phyloP scores from a whole-genome alignment of 768 basidiomycete genomes.

The Kwoniella botswanensis region DNA sequence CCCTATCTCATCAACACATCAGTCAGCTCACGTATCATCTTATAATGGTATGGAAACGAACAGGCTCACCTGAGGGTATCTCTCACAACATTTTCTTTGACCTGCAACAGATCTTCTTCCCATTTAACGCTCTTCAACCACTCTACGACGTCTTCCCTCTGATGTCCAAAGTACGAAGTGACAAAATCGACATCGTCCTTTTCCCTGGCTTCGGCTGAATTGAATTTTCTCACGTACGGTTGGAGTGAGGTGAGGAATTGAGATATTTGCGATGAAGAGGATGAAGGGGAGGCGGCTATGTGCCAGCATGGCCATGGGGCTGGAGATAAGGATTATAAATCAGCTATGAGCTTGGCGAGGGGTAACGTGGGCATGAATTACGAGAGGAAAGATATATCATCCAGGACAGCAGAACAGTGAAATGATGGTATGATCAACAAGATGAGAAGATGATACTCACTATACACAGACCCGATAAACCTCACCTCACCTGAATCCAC shows the following conservation, averaged over 20 bases:
- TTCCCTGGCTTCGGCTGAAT: slow-evolving; percentile 62
- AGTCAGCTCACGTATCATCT: background rate
- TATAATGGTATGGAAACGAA: background rate
- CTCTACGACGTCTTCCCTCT: slow-evolving; percentile 79
- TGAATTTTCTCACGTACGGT: slow-evolving; percentile 70
- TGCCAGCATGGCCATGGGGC: slow-evolving; percentile 99
- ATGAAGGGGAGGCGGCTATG: slow-evolving; percentile 79
- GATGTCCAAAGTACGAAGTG: slow-evolving; percentile 76
- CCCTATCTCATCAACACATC: slow-evolving; percentile 59
- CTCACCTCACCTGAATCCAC: slow-evolving; percentile 77
- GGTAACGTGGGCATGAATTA: no score
- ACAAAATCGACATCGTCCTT: slow-evolving; percentile 75
- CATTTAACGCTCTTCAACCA: slow-evolving; percentile 84
- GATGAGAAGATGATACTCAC: slow-evolving; percentile 25
- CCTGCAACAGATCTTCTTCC: slow-evolving; percentile 68
- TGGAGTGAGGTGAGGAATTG: slow-evolving; percentile 71
- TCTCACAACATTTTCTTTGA: slow-evolving; percentile 69
- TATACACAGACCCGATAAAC: slow-evolving; percentile 69
- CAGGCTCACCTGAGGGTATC: slow-evolving; percentile 70
- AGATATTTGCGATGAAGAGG: slow-evolving; percentile 62
- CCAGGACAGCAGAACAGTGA: background rate
- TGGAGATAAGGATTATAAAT: background rate
- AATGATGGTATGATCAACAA: no score
- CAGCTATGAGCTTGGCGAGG: background rate
- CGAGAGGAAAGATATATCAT: background rate